Evolutionary conservation across 2,329 filamentous ascomycete genomes (phyloP).

Genomic region (Pseudodiploospora longispora): DNA sequence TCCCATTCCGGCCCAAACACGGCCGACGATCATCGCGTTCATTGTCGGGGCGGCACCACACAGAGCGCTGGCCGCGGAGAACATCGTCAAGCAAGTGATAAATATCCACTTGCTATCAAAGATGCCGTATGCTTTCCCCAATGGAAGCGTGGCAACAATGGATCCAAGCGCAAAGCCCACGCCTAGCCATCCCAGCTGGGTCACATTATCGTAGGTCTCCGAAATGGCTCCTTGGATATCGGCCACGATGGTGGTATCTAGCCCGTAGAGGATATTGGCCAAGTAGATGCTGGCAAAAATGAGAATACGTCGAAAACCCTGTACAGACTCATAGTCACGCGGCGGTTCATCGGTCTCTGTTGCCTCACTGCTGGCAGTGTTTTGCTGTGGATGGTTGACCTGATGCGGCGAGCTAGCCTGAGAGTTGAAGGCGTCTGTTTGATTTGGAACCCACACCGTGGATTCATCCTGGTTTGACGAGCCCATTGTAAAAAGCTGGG

Average conservation of each 20-base stretch:
- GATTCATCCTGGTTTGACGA: too few relatives aligned
- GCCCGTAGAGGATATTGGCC: slow-evolving; percentile 6
- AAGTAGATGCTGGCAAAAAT: slow-evolving; percentile 6
- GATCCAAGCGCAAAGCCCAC: slow-evolving; percentile 32
- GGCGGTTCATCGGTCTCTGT: too few relatives aligned
- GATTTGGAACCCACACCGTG: too few relatives aligned
- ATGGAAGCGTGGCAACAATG: slow-evolving; percentile 27
- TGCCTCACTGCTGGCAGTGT: too few relatives aligned
- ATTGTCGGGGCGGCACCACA: slow-evolving; percentile 36
- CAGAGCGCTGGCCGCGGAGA: slow-evolving; percentile 22
- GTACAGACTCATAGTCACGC: too few relatives aligned
- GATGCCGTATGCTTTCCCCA: slow-evolving; percentile 28
- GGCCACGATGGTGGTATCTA: slow-evolving; percentile 41
- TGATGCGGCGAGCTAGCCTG: too few relatives aligned
- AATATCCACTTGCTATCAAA: slow-evolving; percentile 38
- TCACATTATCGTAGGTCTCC: slow-evolving; percentile 25
- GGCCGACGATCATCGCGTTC: slow-evolving; percentile 36
- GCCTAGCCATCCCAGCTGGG: slow-evolving; percentile 35
- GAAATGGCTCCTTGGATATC: slow-evolving; percentile 37
- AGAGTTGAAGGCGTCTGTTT: too few relatives aligned
- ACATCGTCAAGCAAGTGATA: slow-evolving; percentile 15
- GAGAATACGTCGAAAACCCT: slow-evolving; percentile 5
- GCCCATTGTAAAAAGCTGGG: too few relatives aligned
- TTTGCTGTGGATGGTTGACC: too few relatives aligned
- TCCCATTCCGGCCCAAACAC: slow-evolving; percentile 33